Percentiles rank a stretch among this genome's conserved stretches.
Evolutionary conservation across 2,329 filamentous ascomycete species (phyloP).

Genomic region (Aspergillus caelatus): DNA sequence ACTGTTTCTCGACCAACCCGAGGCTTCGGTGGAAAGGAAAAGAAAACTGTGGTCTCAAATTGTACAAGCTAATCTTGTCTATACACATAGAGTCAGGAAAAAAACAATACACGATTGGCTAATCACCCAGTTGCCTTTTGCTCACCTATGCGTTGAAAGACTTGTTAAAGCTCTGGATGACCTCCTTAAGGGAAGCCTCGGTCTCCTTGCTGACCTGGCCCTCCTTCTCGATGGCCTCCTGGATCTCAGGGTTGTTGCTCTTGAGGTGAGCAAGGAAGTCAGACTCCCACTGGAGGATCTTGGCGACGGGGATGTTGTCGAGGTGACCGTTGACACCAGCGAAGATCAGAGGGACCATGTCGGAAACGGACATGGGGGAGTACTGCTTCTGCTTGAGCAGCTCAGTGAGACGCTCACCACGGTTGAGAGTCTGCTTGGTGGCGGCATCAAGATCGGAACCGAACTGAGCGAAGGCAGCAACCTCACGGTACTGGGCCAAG

Average conservation of each 20-base stretch:
- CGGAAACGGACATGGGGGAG: slow-evolving; percentile 96
- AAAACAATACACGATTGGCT: slow-evolving; percentile 38
- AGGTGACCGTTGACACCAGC: slow-evolving; percentile 98
- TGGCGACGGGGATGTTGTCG: slow-evolving; percentile 83
- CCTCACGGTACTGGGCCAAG: slow-evolving; percentile 99
- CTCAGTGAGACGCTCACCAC: slow-evolving; percentile 98
- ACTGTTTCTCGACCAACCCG: slow-evolving; percentile 19
- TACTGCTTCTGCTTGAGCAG: slow-evolving; percentile 99
- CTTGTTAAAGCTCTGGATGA: slow-evolving; percentile 84
- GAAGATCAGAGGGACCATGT: slow-evolving; percentile 99
- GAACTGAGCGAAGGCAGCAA: slow-evolving; percentile 99
- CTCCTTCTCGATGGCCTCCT: slow-evolving; percentile 91
- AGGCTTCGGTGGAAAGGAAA: slow-evolving; percentile 34
- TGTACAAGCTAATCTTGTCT: slow-evolving; percentile 50
- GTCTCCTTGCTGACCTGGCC: slow-evolving; percentile 93
- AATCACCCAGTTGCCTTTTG: slow-evolving; percentile 36
- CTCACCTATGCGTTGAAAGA: slow-evolving; percentile 67
- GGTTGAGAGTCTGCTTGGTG: slow-evolving; percentile 96
- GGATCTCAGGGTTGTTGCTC: slow-evolving; percentile 82
- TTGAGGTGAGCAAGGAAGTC: slow-evolving; percentile 93
- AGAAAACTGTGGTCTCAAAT: slow-evolving; percentile 48
- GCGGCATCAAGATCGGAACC: slow-evolving; percentile 98
- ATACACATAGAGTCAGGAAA: slow-evolving; percentile 47
- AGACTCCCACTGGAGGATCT: slow-evolving; percentile 90
- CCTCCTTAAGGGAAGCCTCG: slow-evolving; percentile 65